These are phyloP conservation scores for Pseudoperonospora humuli DNA, from an alignment of 352 stramenopile genomes.

Conservation along the genomic window DNA sequence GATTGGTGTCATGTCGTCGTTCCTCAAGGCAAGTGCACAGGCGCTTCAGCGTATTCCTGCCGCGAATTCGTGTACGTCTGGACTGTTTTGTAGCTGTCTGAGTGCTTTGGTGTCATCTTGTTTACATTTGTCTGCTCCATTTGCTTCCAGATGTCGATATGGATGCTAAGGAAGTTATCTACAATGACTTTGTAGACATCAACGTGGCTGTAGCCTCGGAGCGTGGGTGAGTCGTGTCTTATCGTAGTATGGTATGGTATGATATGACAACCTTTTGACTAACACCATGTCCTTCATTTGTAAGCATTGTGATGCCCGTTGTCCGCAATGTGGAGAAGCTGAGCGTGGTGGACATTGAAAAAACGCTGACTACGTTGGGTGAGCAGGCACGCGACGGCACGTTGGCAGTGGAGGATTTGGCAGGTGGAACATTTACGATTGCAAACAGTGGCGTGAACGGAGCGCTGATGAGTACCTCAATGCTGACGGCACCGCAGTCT, in stretches of 20 bases:
- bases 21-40: slow-evolving; percentile 94
- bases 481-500: slow-evolving; percentile 97
- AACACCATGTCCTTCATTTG: slow-evolving; percentile 1
- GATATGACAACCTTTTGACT: slow-evolving; percentile 3
- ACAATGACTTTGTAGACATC: slow-evolving; percentile 98
- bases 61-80: slow-evolving; percentile 91
- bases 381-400: slow-evolving; percentile 56
- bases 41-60: slow-evolving; percentile 91
- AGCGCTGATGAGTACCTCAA: slow-evolving; percentile 97
- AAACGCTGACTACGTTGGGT: slow-evolving; percentile 89
- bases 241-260: neutral
- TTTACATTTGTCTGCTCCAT: slow-evolving; percentile 4
- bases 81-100: neutral
- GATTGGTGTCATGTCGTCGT: slow-evolving; percentile 98
- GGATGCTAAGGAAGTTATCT: slow-evolving; percentile 97
- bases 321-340: slow-evolving; percentile 96
- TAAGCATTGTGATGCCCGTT: slow-evolving; percentile 96
- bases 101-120: neutral
- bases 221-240: slow-evolving; percentile 52
- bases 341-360: slow-evolving; percentile 95
- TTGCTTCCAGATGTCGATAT: slow-evolving; percentile 90
- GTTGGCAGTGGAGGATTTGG: slow-evolving; percentile 89
- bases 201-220: slow-evolving; percentile 95
- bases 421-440: slow-evolving; percentile 97
- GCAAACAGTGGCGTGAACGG: slow-evolving; percentile 96